phyloP scores from a whole-genome alignment of 164 flowering plant genomes.

The Tetrastigma voinierianum region DNA sequence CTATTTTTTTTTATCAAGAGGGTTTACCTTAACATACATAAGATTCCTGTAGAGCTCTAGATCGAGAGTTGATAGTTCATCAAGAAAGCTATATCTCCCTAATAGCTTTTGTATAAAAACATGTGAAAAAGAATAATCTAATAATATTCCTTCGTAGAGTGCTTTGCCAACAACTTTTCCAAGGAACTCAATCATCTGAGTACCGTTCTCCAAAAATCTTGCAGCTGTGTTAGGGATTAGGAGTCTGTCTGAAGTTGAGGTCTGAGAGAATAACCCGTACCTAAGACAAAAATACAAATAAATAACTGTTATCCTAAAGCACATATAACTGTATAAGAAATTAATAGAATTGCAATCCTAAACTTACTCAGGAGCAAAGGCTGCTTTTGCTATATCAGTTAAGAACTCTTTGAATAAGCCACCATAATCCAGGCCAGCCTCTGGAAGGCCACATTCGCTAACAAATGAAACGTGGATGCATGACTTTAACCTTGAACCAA shows the following conservation, averaged over 20 bases:
- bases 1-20: neutral
- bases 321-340: slow-evolving; percentile 1
- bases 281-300: slow-evolving; percentile 30
- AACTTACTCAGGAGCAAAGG: slow-evolving; percentile 88
- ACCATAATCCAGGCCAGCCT: slow-evolving; percentile 99
- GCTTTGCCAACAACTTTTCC: slow-evolving; percentile 99
- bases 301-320: neutral
- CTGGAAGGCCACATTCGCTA: slow-evolving; percentile 94
- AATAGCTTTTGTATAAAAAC: slow-evolving; percentile 94
- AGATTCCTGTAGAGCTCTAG: slow-evolving; percentile 95
- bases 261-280: slow-evolving; percentile 89
- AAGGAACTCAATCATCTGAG: slow-evolving; percentile 95
- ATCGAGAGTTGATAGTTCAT: slow-evolving; percentile 93
- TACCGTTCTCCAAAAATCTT: slow-evolving; percentile 71
- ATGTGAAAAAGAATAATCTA: slow-evolving; percentile 95
- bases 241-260: slow-evolving; percentile 82
- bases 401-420: slow-evolving; percentile 94
- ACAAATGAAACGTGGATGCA: slow-evolving; percentile 93
- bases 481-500: slow-evolving; percentile 84
- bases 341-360: neutral
- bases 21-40: slow-evolving; percentile 91
- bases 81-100: slow-evolving; percentile 98
- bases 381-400: slow-evolving; percentile 87
- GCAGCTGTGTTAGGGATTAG: slow-evolving; percentile 84
- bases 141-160: slow-evolving; percentile 95